Conservation (phyloP, 2,329 filamentous ascomycete genomes). For the Epichloe bromicola region DNA sequence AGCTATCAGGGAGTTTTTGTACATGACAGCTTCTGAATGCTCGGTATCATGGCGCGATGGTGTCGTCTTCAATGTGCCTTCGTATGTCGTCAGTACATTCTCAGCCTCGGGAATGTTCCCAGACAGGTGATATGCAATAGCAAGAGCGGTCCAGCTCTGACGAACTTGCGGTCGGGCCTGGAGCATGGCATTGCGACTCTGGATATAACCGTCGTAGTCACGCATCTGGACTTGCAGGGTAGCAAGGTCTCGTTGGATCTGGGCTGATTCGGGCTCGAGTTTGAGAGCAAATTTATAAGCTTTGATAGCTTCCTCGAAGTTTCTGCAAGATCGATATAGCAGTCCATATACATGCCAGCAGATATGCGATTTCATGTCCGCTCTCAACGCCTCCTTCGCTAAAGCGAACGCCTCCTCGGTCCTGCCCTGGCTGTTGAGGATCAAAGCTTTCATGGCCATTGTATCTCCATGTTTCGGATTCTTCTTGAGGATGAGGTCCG, state of each 20-base stretch:
- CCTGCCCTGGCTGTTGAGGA: slow-evolving; percentile 85
- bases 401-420: slow-evolving; percentile 87
- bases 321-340: slow-evolving; percentile 86
- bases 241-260: slow-evolving; percentile 89
- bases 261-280: slow-evolving; percentile 84
- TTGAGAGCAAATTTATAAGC: slow-evolving; percentile 93
- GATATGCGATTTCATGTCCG: slow-evolving; percentile 98
- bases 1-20: slow-evolving; percentile 90
- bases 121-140: slow-evolving; percentile 82
- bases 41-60: slow-evolving; percentile 73
- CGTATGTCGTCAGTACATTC: slow-evolving; percentile 80
- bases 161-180: slow-evolving; percentile 68
- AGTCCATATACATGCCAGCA: slow-evolving; percentile 99
- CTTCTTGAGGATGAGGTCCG: slow-evolving; percentile 93
- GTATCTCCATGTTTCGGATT: slow-evolving; percentile 95
- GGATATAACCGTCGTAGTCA: slow-evolving; percentile 86
- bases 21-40: slow-evolving; percentile 85
- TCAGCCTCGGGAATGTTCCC: slow-evolving; percentile 79
- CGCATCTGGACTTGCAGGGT: slow-evolving; percentile 92
- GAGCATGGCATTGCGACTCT: slow-evolving; percentile 79
- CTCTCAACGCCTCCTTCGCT: slow-evolving; percentile 81
- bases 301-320: slow-evolving; percentile 98
- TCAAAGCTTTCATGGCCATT: slow-evolving; percentile 96
- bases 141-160: slow-evolving; percentile 96
- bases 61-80: slow-evolving; percentile 76